Conservation (phyloP, 164 flowering plant genomes). For the Euptelea pleiosperma region DNA sequence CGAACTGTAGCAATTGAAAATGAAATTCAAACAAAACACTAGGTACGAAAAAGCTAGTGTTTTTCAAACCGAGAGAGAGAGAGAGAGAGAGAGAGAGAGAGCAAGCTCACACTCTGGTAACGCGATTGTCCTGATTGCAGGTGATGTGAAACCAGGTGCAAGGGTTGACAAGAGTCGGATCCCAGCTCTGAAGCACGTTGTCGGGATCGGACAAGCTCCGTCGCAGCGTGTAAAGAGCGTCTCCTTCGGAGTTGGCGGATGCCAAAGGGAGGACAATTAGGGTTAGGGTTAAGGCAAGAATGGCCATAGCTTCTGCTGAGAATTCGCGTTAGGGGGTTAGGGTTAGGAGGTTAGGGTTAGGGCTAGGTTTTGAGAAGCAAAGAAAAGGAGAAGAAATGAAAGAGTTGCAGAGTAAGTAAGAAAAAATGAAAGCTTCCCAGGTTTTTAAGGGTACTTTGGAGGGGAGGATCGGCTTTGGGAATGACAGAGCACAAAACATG, state of each 20-base stretch:
- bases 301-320: slow-evolving; percentile 16
- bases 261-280: slow-evolving; percentile 10
- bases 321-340: neutral
- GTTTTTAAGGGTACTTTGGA: no score
- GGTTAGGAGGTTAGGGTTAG: no score
- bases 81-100: neutral
- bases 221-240: slow-evolving; percentile 64
- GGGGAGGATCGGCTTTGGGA: slow-evolving; percentile 16
- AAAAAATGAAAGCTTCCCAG: no score
- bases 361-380: neutral
- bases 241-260: slow-evolving; percentile 62
- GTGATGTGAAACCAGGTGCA: slow-evolving; percentile 95
- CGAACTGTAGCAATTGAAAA: no score
- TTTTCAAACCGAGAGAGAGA: neutral
- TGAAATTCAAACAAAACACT: no score
- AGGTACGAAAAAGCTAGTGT: no score
- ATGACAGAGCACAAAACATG: no score
- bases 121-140: slow-evolving; percentile 75
- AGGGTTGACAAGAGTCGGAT: slow-evolving; percentile 80
- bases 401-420: no score
- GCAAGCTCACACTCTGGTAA: slow-evolving; percentile 65
- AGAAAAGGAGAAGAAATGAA: neutral
- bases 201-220: slow-evolving; percentile 74
- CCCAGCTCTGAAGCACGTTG: slow-evolving; percentile 89
- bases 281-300: slow-evolving; percentile 17